phyloP scores from a whole-genome alignment of 2,329 filamentous ascomycete species.

The Calonectria fujianensis region DNA sequence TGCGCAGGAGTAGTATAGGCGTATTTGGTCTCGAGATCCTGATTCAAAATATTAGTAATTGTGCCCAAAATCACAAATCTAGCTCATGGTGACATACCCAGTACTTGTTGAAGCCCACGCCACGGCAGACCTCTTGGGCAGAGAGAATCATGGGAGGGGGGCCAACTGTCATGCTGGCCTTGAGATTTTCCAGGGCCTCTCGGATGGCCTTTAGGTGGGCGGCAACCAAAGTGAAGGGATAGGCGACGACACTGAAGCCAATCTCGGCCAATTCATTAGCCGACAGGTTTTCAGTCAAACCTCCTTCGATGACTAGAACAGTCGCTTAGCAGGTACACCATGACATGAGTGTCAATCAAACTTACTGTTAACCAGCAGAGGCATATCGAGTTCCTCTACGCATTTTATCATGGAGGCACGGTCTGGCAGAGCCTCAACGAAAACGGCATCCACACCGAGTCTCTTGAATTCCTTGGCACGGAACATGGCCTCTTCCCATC shows the following conservation, averaged over 20 bases:
- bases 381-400: conserved; percentile 60
- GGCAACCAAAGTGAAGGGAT: conserved; percentile 66
- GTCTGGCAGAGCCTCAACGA: conserved; percentile 65
- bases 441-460: conserved; percentile 66
- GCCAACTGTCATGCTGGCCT: conserved; percentile 63
- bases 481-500: conserved; percentile 66
- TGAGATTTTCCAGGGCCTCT: conserved; percentile 62
- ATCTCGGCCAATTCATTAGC: conserved; percentile 59
- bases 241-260: conserved; percentile 64
- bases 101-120: conserved; percentile 67
- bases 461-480: conserved; percentile 63
- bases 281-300: conserved; percentile 59
- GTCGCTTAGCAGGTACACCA: background rate
- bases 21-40: conserved; percentile 6
- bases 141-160: conserved; percentile 65
- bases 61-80: rapidly evolving
- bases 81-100: conserved; percentile 43
- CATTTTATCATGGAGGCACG: conserved; percentile 63
- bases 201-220: conserved; percentile 64
- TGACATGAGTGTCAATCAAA: background rate
- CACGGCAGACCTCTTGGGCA: conserved; percentile 65
- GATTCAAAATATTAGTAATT: background rate
- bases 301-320: conserved; percentile 56
- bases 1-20: background rate
- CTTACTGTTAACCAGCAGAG: conserved; percentile 63